Base-by-base conservation (phyloP, 495 filamentous ascomycete species). In the Margaritispora aquatica region DNA sequence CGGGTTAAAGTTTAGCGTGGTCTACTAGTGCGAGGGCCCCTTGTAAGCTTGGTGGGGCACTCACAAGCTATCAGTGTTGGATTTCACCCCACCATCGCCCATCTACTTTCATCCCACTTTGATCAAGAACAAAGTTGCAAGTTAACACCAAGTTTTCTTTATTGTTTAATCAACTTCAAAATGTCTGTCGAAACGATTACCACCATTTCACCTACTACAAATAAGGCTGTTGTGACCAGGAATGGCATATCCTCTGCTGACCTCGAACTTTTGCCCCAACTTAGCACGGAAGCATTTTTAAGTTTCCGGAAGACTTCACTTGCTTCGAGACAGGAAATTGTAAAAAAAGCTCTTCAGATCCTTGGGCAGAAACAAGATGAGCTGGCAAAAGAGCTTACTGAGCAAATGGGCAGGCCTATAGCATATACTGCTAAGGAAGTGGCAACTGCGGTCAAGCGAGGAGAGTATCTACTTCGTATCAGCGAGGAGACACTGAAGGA, bases 321-420 rank as follows among this genome's bases (percentile, higher is more conserved):
- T 17, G 68, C 75, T 29, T 75, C 88, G 36, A 82, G 92, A 24
- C 85, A 95, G 66, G 78, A 78, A 48, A 90, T 95, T 57, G 84
- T 96, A 62, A 80, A 77, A 61, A 88, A 85, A 63, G 90, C 92
- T 1, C 70, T 96, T 15, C 72, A 82, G 47, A 69, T 90, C 9
- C 76, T 96, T 26, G 73, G 73, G 3, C 76, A 84, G 41, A 85
- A 81, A 64, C 77, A 89, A 65, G 88, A 96, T 87, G 86, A 84
- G 23, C 73, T 97, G n/a, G 90, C 85, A 2, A 78, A 76, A 57
- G 92, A 96, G 68, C 71, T 97, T 36, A 96, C 90, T 0, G 86
- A 92, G 73, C 90, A 97, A 74, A 96, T 97, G 92, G 92, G 92
- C 54, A 80, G 92, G 17, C 92, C 92, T 19, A 94, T 96, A 55